Evolutionary conservation across 495 filamentous ascomycete genomes (phyloP), one percentile per base, ranked within the genome.

Genomic region (Penicillium desertorum): DNA sequence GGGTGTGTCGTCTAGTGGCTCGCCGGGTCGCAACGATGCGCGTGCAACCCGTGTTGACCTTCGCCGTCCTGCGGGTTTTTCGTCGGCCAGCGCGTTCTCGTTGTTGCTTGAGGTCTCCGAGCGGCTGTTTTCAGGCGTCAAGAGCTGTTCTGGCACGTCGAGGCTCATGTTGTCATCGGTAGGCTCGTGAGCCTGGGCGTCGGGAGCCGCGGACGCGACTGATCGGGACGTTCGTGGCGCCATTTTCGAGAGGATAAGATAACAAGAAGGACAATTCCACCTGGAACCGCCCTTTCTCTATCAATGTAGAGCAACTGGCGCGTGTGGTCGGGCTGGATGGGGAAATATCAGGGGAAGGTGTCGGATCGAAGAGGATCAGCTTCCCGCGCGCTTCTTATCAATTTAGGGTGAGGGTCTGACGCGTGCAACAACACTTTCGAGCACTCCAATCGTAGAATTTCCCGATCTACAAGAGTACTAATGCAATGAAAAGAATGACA

Each of bases 101-200:
- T 75, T 75, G 61, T 77, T 79, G 66, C 76, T 79, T 4, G 76
- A 79, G 1, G 76, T 79, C 55, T 79, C 76, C n/a, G 76, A 79
- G 54, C 76, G 75, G 57, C 76, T 77, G 42, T 74, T 73, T 52
- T 79, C 76, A 36, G 76, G 76, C 4, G 76, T 79, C 20, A 79
- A 66, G 16, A 79, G 71, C 58, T 77, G 75, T 65, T 73, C 76
- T 17, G 76, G 65, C 36, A 76, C 69, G 51, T 78, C 75, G 42
- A 78, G 66, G 46, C 61, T 70, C 69, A 74, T 76, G 55, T 64
- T 66, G 57, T 71, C 69, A 50, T 74, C 68, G 56, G 61, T 47
- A 51, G 61, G 66, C 39, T 67, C 66, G 50, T 69, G 66, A 27
- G 63, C 48, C 52, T 69, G 63, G 62, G 70, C 60, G 67, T 76